Evolutionary conservation across 768 basidiomycete species (phyloP).

Genomic region (Serendipita sp.): DNA sequence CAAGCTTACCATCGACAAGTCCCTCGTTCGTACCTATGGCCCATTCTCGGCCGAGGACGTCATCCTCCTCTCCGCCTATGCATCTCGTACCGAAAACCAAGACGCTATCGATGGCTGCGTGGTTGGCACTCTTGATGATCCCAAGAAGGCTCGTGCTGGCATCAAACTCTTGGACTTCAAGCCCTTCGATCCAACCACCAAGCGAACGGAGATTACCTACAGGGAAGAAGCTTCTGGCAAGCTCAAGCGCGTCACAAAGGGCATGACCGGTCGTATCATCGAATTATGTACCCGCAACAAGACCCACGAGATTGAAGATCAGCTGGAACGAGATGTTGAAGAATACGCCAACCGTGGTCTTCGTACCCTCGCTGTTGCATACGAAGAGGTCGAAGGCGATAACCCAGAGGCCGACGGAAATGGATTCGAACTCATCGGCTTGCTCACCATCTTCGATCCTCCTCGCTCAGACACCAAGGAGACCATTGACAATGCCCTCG

Average conservation of each 20-base stretch:
- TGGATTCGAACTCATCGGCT: conserved; percentile 93
- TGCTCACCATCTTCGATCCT: conserved; percentile 94
- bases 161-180: conserved; percentile 98
- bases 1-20: conserved; percentile 94
- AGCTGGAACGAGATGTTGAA: conserved; percentile 87
- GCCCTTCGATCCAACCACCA: conserved; percentile 98
- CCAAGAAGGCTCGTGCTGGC: conserved; percentile 62
- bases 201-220: conserved; percentile 98
- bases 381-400: conserved; percentile 77
- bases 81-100: conserved; percentile 97
- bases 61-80: conserved; percentile 86
- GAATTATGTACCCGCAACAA: conserved; percentile 97
- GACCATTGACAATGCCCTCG: conserved; percentile 92
- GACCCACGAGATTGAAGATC: conserved; percentile 80
- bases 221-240: conserved; percentile 86
- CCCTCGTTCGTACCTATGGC: conserved; percentile 82
- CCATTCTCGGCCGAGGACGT: conserved; percentile 80
- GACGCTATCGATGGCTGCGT: conserved; percentile 91
- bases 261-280: conserved; percentile 98
- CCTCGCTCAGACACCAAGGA: conserved; percentile 98
- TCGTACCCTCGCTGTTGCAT: conserved; percentile 91
- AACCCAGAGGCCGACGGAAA: conserved; percentile 79
- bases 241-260: conserved; percentile 98
- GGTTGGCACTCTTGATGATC: conserved; percentile 60
- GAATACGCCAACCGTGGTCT: conserved; percentile 93